phyloP scores from a whole-genome alignment of 805 yeast species.

The Saccharomycopsis selenospora region DNA sequence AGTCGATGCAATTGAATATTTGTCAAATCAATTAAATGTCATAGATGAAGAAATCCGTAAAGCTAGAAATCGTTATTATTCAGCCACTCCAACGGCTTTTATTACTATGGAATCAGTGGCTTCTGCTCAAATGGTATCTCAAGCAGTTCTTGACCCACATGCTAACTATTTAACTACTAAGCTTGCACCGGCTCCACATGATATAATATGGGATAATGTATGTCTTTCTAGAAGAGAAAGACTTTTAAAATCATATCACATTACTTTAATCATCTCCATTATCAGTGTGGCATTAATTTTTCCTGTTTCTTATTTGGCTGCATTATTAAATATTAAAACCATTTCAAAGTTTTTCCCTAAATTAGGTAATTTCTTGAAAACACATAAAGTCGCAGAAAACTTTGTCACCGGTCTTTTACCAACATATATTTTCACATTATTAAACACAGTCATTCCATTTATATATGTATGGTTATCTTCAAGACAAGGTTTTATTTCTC shows the following conservation, averaged over 20 bases:
- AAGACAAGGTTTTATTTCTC: constrained; percentile 82
- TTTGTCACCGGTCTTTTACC: constrained; percentile 86
- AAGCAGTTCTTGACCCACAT: constrained; percentile 86
- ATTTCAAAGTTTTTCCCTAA: constrained; percentile 78
- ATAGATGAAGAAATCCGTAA: constrained; percentile 62
- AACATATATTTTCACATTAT: constrained; percentile 78
- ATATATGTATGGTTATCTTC: constrained; percentile 77
- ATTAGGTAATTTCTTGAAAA: constrained; percentile 58
- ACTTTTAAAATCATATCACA: constrained; percentile 47
- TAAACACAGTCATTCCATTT: constrained; percentile 80
- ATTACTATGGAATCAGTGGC: constrained; percentile 94
- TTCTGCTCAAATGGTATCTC: constrained; percentile 94
- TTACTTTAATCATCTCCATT: constrained; percentile 60
- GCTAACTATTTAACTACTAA: constrained; percentile 75
- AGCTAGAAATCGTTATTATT: constrained; percentile 62
- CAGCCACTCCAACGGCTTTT: constrained; percentile 87
- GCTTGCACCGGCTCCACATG: constrained; percentile 94
- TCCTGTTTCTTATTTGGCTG: constrained; percentile 81
- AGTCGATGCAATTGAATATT: constrained; percentile 78
- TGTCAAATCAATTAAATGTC: constrained; percentile 57
- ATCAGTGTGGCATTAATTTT: constrained; percentile 66
- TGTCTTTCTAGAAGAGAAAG: constrained; percentile 74
- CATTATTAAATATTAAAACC: constrained; percentile 70
- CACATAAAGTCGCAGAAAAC: constrained; percentile 64
- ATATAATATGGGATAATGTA: constrained; percentile 86